Percentiles rank a stretch among this genome's conserved stretches.
These are phyloP conservation scores for Microascus cirrosus DNA, from an alignment of 2,329 filamentous ascomycete species.

Conservation along the genomic window DNA sequence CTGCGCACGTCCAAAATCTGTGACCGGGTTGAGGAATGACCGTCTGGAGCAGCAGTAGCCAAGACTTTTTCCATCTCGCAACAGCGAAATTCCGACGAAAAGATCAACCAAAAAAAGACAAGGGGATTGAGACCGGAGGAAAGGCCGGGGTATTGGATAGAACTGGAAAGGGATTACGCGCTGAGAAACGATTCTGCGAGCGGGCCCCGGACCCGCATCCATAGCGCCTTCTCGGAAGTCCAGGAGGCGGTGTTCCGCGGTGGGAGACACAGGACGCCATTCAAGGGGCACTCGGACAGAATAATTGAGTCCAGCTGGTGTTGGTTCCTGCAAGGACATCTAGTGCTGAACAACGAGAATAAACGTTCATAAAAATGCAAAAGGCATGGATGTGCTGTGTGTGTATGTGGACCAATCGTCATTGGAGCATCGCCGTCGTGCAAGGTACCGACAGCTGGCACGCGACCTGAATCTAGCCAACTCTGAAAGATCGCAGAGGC, in stretches of 20 bases:
- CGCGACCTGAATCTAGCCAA: background rate
- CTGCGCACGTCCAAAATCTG: constrained; percentile 4
- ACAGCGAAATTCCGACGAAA: background rate
- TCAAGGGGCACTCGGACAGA: background rate
- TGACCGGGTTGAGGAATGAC: constrained; percentile 4
- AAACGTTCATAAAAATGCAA: background rate
- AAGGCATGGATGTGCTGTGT: background rate
- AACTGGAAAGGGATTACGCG: background rate
- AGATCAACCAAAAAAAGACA: background rate
- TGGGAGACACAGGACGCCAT: background rate
- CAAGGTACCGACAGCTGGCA: background rate
- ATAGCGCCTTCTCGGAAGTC: background rate
- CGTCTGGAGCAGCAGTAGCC: background rate
- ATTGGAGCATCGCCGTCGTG: background rate
- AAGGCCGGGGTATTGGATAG: background rate
- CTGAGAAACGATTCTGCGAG: background rate
- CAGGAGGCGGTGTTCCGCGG: background rate
- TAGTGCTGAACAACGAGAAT: background rate
- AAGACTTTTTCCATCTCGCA: background rate
- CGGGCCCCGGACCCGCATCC: background rate
- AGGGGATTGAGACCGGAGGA: background rate
- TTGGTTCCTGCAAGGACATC: background rate
- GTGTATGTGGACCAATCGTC: background rate
- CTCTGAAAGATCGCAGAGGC: background rate
- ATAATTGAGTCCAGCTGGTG: background rate